Base-by-base conservation (phyloP, 352 stramenopile species). In the Blastocystis sp. region DNA sequence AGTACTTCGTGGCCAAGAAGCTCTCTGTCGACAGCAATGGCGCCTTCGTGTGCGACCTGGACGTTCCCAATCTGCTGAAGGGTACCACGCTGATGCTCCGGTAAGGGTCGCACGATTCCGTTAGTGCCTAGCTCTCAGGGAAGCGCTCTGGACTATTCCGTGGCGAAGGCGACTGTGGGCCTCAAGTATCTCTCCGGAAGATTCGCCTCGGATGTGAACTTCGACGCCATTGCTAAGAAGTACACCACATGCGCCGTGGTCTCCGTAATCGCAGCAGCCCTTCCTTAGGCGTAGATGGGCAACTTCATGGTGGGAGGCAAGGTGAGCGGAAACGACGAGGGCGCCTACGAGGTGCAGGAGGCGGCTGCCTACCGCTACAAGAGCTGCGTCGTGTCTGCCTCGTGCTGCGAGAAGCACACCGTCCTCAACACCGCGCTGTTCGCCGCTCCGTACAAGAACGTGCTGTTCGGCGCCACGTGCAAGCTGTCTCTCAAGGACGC, bases 1-100 rank as follows among this genome's bases (percentile, higher is more conserved):
- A 2, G 48, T 84, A 84, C 48, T 48, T 84, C 52, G 57, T 42
- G 17, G 57, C 66, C 11, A 84, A 84, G 54, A 84, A 84, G 60
- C 52, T 84, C 10, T 84, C 74, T 42, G 45, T 84, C 43, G 74
- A 84, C 6, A 84, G 66, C 74, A 69, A 62, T 21, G 74, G 74
- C n/a, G 57, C 52, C 57, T 24, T 59, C 21, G 60, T 84, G 4
- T 68, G 45, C 21, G 74, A 84, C 66, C 34, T 84, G 11, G 74
- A 84, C 38, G 52, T 84, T 24, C 74, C 74, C n/a, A 84, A 84
- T 54, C 38, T 84, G 19, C 17, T 84, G 21, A 66, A 28, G 6
- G 74, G 74, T 1, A 84, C 74, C 24, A 84, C 74, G 7, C 43
- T 84, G 48, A 84, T 84, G 74, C 40, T 84, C 60, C 59, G 74